phyloP scores from a whole-genome alignment of 331 rosid genomes.

The Telfairia occidentalis region DNA sequence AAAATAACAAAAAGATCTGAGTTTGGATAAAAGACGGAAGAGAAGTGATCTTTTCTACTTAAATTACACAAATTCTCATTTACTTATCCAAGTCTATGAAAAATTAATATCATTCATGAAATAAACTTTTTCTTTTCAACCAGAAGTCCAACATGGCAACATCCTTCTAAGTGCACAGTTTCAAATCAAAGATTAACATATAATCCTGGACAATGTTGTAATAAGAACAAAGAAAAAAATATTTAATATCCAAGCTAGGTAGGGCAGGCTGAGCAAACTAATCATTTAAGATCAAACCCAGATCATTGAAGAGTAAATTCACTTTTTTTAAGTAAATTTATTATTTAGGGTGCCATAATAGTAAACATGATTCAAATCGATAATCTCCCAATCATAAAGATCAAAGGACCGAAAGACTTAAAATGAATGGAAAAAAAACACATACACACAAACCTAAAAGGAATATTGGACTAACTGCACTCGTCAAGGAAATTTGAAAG shows the following conservation, averaged over 20 bases:
- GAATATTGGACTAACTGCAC: not conserved
- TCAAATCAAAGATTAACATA: not conserved
- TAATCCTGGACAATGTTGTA: not conserved
- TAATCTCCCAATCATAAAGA: not conserved
- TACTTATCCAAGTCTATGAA: not conserved
- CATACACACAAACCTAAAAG: not conserved
- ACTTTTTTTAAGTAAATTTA: not conserved
- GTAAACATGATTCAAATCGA: not conserved
- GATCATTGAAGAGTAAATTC: not conserved
- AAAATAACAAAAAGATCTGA: not conserved
- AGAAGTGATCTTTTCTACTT: not conserved
- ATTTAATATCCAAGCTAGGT: not conserved
- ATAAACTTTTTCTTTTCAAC: not conserved
- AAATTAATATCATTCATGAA: not conserved
- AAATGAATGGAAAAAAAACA: not conserved
- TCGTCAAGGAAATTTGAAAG: not conserved
- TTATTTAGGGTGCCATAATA: not conserved
- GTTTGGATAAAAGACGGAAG: not conserved
- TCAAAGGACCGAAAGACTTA: not conserved
- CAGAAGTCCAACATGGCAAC: not conserved
- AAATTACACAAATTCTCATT: not conserved
- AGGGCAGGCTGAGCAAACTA: not conserved
- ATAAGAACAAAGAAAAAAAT: not conserved
- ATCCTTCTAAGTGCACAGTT: not conserved
- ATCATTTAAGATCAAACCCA: not conserved